A percentile compares a stretch with the other conserved stretches of the same genome.
Conservation (phyloP, 495 filamentous ascomycete genomes). For the Staphylotrichum tortipilum region DNA sequence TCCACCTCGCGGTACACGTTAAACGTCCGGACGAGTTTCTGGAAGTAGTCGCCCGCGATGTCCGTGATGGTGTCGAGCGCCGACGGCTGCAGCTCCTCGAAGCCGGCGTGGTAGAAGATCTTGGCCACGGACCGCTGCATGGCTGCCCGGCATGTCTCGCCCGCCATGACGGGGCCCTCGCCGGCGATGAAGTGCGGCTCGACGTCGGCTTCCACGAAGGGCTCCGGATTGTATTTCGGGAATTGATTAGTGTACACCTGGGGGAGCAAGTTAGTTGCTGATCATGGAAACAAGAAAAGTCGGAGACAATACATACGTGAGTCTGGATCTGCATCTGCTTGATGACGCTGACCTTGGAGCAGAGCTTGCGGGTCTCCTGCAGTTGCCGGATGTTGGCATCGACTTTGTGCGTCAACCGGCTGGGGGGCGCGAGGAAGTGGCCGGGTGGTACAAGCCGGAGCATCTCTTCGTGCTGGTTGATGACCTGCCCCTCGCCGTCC, state of each 20-base stretch:
- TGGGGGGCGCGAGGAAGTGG: slow-evolving; percentile 68
- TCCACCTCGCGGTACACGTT: slow-evolving; percentile 76
- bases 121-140: slow-evolving; percentile 86
- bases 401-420: slow-evolving; percentile 67
- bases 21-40: slow-evolving; percentile 68
- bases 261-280: slow-evolving; percentile 3
- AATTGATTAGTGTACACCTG: slow-evolving; percentile 98
- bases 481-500: slow-evolving; percentile 75
- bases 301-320: slow-evolving; percentile 51
- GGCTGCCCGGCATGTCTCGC: slow-evolving; percentile 68
- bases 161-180: slow-evolving; percentile 75
- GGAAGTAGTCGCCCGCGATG: slow-evolving; percentile 81
- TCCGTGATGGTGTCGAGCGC: slow-evolving; percentile 87
- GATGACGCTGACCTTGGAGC: slow-evolving; percentile 90
- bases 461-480: slow-evolving; percentile 76
- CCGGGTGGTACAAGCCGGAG: slow-evolving; percentile 64
- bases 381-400: slow-evolving; percentile 89
- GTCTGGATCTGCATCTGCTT: slow-evolving; percentile 99
- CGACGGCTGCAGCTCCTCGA: slow-evolving; percentile 94
- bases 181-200: slow-evolving; percentile 80
- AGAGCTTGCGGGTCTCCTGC: slow-evolving; percentile 94
- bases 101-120: slow-evolving; percentile 92
- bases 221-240: slow-evolving; percentile 89
- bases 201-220: slow-evolving; percentile 78
- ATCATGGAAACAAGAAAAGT: background rate